Conservation (phyloP, 1,139 yeast species). For the Kodamaea arcana region DNA sequence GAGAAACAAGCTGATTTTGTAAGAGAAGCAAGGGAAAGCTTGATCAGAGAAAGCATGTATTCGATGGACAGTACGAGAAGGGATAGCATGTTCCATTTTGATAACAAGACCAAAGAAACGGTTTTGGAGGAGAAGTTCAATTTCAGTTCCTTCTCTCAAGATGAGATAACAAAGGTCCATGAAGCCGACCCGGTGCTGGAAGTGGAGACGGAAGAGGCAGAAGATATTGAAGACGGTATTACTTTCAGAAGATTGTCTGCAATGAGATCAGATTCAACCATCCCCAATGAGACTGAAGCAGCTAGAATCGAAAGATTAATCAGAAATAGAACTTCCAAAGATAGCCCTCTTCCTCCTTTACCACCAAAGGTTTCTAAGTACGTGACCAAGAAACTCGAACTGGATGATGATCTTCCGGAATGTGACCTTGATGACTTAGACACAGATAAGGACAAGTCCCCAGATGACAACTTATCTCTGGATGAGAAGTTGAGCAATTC, state of each 20-base stretch:
- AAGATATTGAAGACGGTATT: background rate
- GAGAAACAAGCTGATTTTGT: constrained; percentile 16
- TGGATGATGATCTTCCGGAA: constrained; percentile 11
- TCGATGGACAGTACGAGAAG: constrained; percentile 14
- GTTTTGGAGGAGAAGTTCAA: constrained; percentile 8
- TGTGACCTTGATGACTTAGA: constrained; percentile 14
- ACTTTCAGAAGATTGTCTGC: constrained; percentile 1
- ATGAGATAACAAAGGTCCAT: constrained; percentile 5
- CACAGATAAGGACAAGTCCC: constrained; percentile 1
- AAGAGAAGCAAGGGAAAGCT: constrained; percentile 13
- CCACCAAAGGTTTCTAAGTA: constrained; percentile 1
- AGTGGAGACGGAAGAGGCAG: background rate
- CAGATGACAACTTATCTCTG: constrained; percentile 4
- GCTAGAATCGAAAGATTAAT: background rate
- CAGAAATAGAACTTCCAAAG: constrained; percentile 5
- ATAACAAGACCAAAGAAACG: constrained; percentile 14
- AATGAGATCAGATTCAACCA: background rate
- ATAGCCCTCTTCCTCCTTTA: constrained; percentile 6
- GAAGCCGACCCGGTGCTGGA: background rate
- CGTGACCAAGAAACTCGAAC: background rate
- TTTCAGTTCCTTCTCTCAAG: constrained; percentile 4
- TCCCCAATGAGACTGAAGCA: background rate
- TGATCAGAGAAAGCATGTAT: constrained; percentile 15
- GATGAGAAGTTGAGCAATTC: constrained; percentile 10
- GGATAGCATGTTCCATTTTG: constrained; percentile 14